Conservation (phyloP, 352 stramenopile species). For the Globisporangium irregulare region DNA sequence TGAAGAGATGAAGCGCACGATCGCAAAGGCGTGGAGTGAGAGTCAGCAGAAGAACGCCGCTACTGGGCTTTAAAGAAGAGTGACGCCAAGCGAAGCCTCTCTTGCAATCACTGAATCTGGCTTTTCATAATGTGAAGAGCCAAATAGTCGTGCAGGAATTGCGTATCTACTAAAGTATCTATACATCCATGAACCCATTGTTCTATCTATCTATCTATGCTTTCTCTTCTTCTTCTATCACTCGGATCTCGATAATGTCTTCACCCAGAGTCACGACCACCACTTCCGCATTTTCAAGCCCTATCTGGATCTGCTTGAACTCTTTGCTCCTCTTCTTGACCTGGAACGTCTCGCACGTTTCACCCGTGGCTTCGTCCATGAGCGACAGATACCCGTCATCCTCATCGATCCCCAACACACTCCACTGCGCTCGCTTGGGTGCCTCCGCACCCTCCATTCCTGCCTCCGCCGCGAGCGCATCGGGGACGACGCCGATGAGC, state of each 20-base stretch:
- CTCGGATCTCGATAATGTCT: constrained; percentile 44
- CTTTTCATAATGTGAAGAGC: background rate
- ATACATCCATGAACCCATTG: background rate
- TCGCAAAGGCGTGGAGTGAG: constrained; percentile 86
- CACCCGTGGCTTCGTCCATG: constrained; percentile 58
- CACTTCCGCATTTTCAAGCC: constrained; percentile 53
- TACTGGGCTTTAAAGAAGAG: constrained; percentile 8
- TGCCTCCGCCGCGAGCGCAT: constrained; percentile 29
- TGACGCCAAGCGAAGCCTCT: background rate
- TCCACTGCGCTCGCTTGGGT: constrained; percentile 39
- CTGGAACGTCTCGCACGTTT: constrained; percentile 66
- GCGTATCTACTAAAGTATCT: background rate
- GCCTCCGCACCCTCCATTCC: constrained; percentile 14
- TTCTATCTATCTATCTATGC: background rate
- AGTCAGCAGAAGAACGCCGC: constrained; percentile 66
- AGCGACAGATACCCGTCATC: constrained; percentile 73
- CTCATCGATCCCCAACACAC: constrained; percentile 63
- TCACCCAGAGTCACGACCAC: constrained; percentile 52
- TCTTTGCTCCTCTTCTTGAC: constrained; percentile 64
- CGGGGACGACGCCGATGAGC: constrained; percentile 53
- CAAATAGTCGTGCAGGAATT: background rate
- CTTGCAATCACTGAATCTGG: background rate
- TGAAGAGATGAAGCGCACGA: constrained; percentile 88
- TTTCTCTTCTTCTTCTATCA: constrained; percentile 27
- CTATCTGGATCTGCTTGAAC: constrained; percentile 71